Conservation (phyloP, 1,139 yeast species). For the Debaryomyces coudertii region DNA sequence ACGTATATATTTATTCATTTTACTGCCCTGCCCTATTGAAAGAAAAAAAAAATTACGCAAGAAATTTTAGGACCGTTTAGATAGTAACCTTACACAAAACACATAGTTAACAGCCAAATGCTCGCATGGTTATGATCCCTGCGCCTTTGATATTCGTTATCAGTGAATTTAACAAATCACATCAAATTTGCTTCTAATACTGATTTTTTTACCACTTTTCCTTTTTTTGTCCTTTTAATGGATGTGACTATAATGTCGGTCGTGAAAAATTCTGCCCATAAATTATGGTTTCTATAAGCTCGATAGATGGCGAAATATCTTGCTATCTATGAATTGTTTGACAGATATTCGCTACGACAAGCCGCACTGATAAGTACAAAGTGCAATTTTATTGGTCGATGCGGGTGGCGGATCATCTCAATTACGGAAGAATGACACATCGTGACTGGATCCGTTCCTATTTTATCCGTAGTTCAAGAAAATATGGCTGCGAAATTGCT, state of each 20-base stretch:
- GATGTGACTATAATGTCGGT: not conserved
- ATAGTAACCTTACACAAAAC: conserved; percentile 7
- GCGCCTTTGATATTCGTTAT: conserved; percentile 3
- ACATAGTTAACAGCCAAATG: conserved; percentile 1
- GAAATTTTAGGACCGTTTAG: conserved; percentile 8
- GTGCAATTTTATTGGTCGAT: conserved; percentile 1
- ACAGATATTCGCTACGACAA: conserved; percentile 3
- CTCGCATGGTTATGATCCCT: conserved; percentile 6
- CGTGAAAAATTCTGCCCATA: not conserved
- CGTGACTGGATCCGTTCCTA: not conserved
- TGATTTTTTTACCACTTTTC: conserved; percentile 2
- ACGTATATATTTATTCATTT: conserved; percentile 9
- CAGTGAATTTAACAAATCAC: conserved; percentile 8
- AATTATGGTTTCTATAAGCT: not conserved
- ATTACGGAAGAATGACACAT: not conserved
- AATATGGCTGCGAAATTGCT: conserved; percentile 6
- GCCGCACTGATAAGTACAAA: conserved; percentile 7
- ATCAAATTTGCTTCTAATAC: not conserved
- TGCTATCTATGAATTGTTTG: not conserved
- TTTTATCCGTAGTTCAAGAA: not conserved
- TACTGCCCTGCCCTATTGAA: conserved; percentile 6
- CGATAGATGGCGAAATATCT: not conserved
- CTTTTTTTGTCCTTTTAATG: not conserved
- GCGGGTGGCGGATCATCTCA: not conserved
- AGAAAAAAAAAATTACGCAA: not conserved